These are phyloP conservation scores for Capsicum rhomboideum DNA, from an alignment of 257 asterid species.

Conservation along the genomic window DNA sequence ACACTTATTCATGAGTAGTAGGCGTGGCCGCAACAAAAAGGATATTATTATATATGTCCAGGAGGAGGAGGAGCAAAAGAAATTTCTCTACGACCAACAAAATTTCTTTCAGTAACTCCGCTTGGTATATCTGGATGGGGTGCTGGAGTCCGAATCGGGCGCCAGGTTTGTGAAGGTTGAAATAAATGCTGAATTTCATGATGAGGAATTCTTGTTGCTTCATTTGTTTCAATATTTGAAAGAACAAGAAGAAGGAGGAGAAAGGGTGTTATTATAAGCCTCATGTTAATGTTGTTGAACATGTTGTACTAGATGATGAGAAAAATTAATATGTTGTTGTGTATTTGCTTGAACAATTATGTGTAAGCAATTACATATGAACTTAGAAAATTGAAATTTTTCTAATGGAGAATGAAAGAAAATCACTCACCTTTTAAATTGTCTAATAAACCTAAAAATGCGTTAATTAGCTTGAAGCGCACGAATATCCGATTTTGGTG, in stretches of 20 bases:
- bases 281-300: neutral
- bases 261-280: neutral
- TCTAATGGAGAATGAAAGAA: neutral
- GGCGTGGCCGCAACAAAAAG: neutral
- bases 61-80: neutral
- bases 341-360: neutral
- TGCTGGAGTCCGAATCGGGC: no score
- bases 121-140: no score
- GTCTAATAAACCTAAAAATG: neutral
- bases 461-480: neutral
- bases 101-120: neutral
- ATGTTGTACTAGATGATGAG: neutral
- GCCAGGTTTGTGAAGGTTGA: no score
- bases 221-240: neutral
- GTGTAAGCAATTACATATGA: neutral
- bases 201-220: no score
- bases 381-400: slow-evolving; percentile 7
- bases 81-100: neutral
- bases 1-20: neutral
- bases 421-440: neutral
- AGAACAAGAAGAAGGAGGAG: neutral
- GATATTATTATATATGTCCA: neutral
- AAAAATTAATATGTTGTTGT: neutral
- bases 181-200: no score
- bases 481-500: neutral